phyloP scores from a whole-genome alignment of 306 rosid genomes.

The Pachyrhizus erosus region DNA sequence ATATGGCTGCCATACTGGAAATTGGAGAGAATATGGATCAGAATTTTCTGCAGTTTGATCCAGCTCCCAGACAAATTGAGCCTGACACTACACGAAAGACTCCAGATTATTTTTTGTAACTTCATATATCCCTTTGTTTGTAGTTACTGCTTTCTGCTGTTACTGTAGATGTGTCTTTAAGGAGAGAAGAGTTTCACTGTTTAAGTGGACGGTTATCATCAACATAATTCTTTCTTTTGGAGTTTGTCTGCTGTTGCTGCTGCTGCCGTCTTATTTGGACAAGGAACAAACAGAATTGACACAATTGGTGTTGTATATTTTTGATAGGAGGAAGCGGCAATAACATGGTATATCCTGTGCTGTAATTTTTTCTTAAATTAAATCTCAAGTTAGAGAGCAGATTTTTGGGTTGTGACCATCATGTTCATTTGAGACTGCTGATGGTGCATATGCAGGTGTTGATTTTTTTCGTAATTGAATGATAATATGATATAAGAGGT shows the following conservation, averaged over 20 bases:
- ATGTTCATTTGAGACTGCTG: conserved; percentile 39
- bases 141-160: conserved; percentile 67
- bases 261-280: conserved; percentile 65
- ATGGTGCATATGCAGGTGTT: conserved; percentile 53
- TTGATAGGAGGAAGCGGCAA: conserved; percentile 66
- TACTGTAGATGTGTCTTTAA: conserved; percentile 77
- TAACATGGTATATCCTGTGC: conserved; percentile 70
- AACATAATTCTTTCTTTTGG: conserved; percentile 80
- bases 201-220: conserved; percentile 69
- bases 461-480: conserved; percentile 37
- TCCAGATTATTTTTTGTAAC: conserved; percentile 97
- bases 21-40: conserved; percentile 98
- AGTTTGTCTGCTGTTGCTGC: conserved; percentile 64
- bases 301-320: conserved; percentile 81
- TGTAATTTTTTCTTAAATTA: conserved; percentile 51
- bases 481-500: conserved; percentile 16
- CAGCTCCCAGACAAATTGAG: conserved; percentile 97
- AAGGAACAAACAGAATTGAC: conserved; percentile 66
- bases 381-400: conserved; percentile 55
- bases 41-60: conserved; percentile 98
- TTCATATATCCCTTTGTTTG: conserved; percentile 58
- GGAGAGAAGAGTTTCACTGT: conserved; percentile 61
- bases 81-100: conserved; percentile 99
- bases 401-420: conserved; percentile 49
- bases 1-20: conserved; percentile 99